Base-by-base conservation (phyloP, 2,329 filamentous ascomycete species). In the Talaromyces sp. region DNA sequence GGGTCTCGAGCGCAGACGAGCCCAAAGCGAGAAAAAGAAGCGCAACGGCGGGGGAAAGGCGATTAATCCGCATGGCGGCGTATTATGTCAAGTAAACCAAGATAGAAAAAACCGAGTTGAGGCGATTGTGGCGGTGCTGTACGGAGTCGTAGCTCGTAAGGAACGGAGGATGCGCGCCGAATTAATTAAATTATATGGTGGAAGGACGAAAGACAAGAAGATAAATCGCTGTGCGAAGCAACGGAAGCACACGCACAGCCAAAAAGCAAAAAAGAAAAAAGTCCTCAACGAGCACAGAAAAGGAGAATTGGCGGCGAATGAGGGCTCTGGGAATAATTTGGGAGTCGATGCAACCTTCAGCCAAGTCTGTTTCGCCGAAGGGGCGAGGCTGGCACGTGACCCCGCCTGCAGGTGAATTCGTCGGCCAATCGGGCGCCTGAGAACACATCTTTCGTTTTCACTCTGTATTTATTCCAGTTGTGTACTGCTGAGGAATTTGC, bases 61-160 rank as follows among this genome's bases (percentile, higher is more conserved):
- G 55, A 30, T 33, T 59, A 11, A 62, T 42, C n/a, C 60, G 60
- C 60, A 62, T 62, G 30, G 47, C 33, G 19, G 52, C 13, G 52
- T 52, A 11, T 55, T 51, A 28, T 33, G 15, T 55, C 22, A 19
- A 22, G 19, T 11, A 47, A 47, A 47, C n/a, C 13, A 28, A n/a
- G 25, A 19, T 22, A n/a, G 4, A 9, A 27, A 53, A 53, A 8
- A 22, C 11, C 10, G 44, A 30, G 8, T n/a, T 28, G 49, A n/a
- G 49, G 49, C 49, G 11, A 28, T 53, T 53, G 25, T 28, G 25
- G 49, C 49, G 49, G 44, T 22, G 44, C 25, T 51, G 44, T 51
- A 22, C 17, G 19, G 17, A 11, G 42, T 22, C 28, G 28, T 30
- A 22, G 39, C 39, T 25, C 44, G 44, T 47, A 47, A 47, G 8